Base-by-base conservation (phyloP, 140 eudicot species). In the Flaveria floridana region DNA sequence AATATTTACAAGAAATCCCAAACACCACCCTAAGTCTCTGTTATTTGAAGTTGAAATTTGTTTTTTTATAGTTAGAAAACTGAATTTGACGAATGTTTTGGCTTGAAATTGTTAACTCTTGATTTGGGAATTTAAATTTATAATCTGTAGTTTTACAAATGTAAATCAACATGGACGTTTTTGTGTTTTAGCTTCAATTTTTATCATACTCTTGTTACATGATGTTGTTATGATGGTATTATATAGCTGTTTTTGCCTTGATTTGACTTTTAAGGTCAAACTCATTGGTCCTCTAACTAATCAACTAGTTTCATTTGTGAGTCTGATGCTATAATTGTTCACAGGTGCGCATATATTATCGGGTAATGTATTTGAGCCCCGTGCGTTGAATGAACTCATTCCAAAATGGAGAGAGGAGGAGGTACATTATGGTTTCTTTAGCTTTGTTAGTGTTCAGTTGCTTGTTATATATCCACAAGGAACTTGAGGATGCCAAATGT, bases 281-380 rank as follows among this genome's bases (percentile, higher is more conserved):
- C 74, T 23, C 9, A 50, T 70, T 7, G 62, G 44, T 74, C 42
- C 23, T 20, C 39, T 7, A 65, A 16, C 16, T 65, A 65, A 65
- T 34, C 2, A 34, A 18, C 51, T 18, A 18, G 71, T 66, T 66
- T 41, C 53, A 41, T 37, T 16, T 65, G 48, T 65, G 51, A 7
- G 15, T 59, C 9, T 50, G 9, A 51, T 46, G 16, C 51, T 61
- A 44, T 8, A 34, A 18, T 34, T 65, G 66, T 55, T 80, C 26
- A 14, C 81, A 94, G 99, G 97, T 75, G 97, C 97, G 50, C 96
- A 94, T 85, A 90, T 94, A 48, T 59, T 94, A 59, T 94, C 99
- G 0, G 99, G 99, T 15, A 94, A 94, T 81, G 99, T 94, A 42
- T 94, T 94, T 72, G 99, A 94, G 79, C 91, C 99, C 2, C 91